Evolutionary conservation across 805 yeast genomes (phyloP).

Genomic region (Priceomyces medius): DNA sequence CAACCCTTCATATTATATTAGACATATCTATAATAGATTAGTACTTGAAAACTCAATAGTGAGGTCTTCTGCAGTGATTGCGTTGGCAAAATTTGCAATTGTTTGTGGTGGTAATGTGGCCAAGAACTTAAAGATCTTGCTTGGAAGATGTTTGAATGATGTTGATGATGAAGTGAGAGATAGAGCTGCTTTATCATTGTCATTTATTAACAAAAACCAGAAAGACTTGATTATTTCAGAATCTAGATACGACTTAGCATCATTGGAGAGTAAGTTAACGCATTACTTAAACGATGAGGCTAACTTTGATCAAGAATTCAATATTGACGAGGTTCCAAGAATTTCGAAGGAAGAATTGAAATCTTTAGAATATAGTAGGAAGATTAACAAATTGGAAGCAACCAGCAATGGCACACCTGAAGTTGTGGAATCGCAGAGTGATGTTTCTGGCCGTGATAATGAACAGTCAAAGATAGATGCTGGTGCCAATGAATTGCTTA

Average conservation of each 20-base stretch:
- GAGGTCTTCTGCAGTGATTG: constrained; percentile 92
- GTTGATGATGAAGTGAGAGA: constrained; percentile 97
- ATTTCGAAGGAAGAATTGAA: constrained; percentile 66
- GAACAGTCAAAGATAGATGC: constrained; percentile 13
- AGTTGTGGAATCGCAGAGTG: constrained; percentile 18
- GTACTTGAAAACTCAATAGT: constrained; percentile 94
- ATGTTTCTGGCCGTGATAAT: constrained; percentile 18
- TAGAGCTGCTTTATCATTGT: constrained; percentile 85
- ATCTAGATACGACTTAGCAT: constrained; percentile 66
- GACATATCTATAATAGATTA: constrained; percentile 95
- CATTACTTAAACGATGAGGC: constrained; percentile 61
- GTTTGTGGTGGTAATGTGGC: constrained; percentile 67
- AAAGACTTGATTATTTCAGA: constrained; percentile 61
- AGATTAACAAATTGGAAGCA: constrained; percentile 40
- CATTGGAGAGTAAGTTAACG: constrained; percentile 76
- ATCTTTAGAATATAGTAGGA: constrained; percentile 59
- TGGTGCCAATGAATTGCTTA: constrained; percentile 30
- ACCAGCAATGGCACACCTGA: constrained; percentile 16
- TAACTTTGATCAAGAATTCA: constrained; percentile 60
- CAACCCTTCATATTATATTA: constrained; percentile 85
- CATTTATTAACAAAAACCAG: constrained; percentile 47
- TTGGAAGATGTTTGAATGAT: constrained; percentile 82
- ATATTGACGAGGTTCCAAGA: constrained; percentile 64
- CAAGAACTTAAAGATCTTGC: constrained; percentile 68
- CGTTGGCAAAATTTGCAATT: constrained; percentile 86